Percentiles rank a stretch among this genome's conserved stretches.
Conservation (phyloP, 1,284 basidiomycete genomes). For the Sphagnurus paluster region DNA sequence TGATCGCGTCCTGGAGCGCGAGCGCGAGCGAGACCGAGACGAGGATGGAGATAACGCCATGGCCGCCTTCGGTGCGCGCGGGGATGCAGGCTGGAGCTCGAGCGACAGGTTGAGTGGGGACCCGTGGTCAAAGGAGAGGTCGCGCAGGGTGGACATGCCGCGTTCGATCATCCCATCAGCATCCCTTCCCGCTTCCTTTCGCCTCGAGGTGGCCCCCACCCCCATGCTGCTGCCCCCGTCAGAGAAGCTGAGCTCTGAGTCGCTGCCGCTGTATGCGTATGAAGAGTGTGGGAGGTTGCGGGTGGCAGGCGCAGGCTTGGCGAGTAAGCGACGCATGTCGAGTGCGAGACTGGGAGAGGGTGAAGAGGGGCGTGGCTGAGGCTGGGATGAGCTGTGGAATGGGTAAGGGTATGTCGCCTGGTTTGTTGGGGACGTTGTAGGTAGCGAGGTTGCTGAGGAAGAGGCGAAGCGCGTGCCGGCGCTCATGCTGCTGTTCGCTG, state of each 20-base stretch:
- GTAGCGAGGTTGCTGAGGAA: no score
- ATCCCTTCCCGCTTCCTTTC: not conserved
- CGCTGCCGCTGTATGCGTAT: constrained; percentile 20
- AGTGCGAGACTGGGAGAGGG: constrained; percentile 7
- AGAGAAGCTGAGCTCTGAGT: constrained; percentile 13
- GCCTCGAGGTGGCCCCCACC: not conserved
- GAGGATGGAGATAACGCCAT: not conserved
- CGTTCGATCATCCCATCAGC: constrained; percentile 6
- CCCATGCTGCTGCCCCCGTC: constrained; percentile 1
- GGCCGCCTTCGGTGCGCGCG: not conserved
- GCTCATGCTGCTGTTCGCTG: no score
- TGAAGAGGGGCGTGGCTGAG: constrained; percentile 20
- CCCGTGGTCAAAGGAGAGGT: not conserved
- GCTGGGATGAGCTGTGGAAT: not conserved
- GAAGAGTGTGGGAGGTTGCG: constrained; percentile 12
- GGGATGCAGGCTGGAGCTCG: not conserved
- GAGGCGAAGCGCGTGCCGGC: no score
- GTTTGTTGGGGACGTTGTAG: no score
- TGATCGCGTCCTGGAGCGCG: not conserved
- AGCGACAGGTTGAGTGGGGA: constrained; percentile 10
- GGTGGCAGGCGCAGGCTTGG: constrained; percentile 29
- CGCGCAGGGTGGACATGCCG: not conserved
- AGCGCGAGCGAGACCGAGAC: not conserved
- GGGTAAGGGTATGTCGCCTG: not conserved
- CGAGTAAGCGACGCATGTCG: constrained; percentile 30